A percentile compares a stretch with the other conserved stretches of the same genome.
These are phyloP conservation scores for Ampelomyces quisqualis DNA, from an alignment of 2,329 filamentous ascomycete species.

Conservation along the genomic window DNA sequence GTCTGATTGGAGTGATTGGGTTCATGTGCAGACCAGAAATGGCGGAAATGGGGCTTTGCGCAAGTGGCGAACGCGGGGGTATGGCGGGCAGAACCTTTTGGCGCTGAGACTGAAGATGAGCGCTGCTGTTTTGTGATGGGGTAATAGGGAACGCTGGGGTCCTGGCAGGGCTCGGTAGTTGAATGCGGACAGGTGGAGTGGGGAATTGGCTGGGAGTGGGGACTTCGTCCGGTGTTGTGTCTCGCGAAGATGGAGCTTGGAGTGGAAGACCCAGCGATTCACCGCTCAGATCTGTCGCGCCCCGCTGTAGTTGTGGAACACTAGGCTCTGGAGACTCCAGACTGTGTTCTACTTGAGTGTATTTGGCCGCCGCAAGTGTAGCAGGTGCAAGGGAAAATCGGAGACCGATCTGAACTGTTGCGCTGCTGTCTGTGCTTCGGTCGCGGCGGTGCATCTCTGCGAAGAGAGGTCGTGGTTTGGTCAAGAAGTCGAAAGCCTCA, in stretches of 20 bases:
- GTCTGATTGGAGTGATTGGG: slow-evolving; percentile 31
- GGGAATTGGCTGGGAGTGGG: slow-evolving; percentile 24
- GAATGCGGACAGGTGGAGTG: slow-evolving; percentile 18
- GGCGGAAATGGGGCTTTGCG: slow-evolving; percentile 8
- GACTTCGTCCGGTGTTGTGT: slow-evolving; percentile 14
- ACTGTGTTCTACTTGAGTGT: slow-evolving; percentile 20
- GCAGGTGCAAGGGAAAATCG: slow-evolving; percentile 58
- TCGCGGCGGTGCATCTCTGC: slow-evolving; percentile 52
- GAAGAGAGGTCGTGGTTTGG: slow-evolving; percentile 44
- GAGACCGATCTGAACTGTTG: slow-evolving; percentile 71
- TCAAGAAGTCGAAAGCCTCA: slow-evolving; percentile 41
- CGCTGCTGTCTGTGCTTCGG: slow-evolving; percentile 64
- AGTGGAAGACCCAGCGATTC: slow-evolving; percentile 36
- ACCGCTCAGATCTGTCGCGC: slow-evolving; percentile 27
- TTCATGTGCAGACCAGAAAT: slow-evolving; percentile 41
- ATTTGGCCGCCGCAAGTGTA: slow-evolving; percentile 39
- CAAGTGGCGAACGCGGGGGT: slow-evolving; percentile 16
- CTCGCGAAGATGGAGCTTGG: slow-evolving; percentile 26
- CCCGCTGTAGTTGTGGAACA: slow-evolving; percentile 24
- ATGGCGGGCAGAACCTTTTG: slow-evolving; percentile 40
- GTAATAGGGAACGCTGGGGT: slow-evolving; percentile 30
- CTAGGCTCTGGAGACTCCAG: slow-evolving; percentile 8
- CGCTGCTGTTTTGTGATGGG: slow-evolving; percentile 29
- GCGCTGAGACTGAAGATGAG: slow-evolving; percentile 37
- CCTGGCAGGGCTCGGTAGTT: slow-evolving; percentile 21